These are phyloP conservation scores for Aureobasidium leucospermi DNA, from an alignment of 2,329 filamentous ascomycete genomes.

Conservation along the genomic window DNA sequence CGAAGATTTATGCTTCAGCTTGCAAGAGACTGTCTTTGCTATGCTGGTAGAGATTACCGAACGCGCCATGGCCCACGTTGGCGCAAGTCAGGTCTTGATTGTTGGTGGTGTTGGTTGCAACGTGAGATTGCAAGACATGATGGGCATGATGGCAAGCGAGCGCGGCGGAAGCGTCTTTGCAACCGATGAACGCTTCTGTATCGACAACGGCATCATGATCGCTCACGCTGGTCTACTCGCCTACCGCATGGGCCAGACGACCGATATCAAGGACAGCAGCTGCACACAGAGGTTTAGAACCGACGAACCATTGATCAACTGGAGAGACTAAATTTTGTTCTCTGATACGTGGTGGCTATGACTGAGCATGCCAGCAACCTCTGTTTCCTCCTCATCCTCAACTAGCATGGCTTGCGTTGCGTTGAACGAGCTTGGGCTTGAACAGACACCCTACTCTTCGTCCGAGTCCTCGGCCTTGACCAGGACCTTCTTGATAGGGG, in stretches of 20 bases:
- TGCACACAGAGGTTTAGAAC: slow-evolving; percentile 50
- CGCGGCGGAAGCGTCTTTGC: slow-evolving; percentile 85
- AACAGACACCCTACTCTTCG: slow-evolving; percentile 7
- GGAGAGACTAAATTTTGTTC: slow-evolving; percentile 34
- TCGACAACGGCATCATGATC: slow-evolving; percentile 99
- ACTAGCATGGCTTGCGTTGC: background rate
- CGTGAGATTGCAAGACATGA: slow-evolving; percentile 92
- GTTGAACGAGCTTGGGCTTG: background rate
- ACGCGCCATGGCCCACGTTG: slow-evolving; percentile 96
- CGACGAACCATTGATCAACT: slow-evolving; percentile 44
- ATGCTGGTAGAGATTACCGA: slow-evolving; percentile 99
- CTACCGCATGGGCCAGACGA: slow-evolving; percentile 72
- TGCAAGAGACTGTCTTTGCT: slow-evolving; percentile 91
- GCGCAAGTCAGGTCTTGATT: slow-evolving; percentile 80
- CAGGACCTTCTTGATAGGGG: background rate
- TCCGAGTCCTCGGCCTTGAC: slow-evolving; percentile 12
- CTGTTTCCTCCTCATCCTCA: background rate
- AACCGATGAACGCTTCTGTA: slow-evolving; percentile 95
- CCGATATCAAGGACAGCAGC: slow-evolving; percentile 69
- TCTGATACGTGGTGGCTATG: background rate
- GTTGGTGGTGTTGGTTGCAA: slow-evolving; percentile 96
- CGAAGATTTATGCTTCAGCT: slow-evolving; percentile 82
- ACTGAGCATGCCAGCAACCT: background rate
- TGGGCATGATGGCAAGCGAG: slow-evolving; percentile 89
- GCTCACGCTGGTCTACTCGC: slow-evolving; percentile 88